phyloP scores from a whole-genome alignment of 2,329 filamentous ascomycete species.

The Scedosporium minutisporum region DNA sequence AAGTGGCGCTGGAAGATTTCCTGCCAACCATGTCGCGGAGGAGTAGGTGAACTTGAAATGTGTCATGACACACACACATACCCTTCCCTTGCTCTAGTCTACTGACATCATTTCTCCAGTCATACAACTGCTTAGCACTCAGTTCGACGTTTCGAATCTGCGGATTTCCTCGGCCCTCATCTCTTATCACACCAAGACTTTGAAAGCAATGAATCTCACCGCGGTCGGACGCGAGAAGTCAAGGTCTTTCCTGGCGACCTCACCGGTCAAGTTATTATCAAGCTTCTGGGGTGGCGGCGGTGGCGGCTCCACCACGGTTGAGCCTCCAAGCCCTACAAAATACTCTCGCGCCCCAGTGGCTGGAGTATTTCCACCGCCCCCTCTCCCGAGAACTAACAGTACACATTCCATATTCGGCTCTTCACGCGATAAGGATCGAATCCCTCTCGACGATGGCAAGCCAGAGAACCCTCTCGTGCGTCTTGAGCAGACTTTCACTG shows the following conservation, averaged over 20 bases:
- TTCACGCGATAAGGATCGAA: conserved; percentile 35
- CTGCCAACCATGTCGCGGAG: conserved; percentile 64
- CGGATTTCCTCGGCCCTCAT: conserved; percentile 59
- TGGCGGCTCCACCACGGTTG: conserved; percentile 29
- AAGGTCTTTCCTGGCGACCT: conserved; percentile 64
- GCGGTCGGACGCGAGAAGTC: conserved; percentile 54
- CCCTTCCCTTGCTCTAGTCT: not conserved
- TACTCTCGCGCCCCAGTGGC: conserved; percentile 28
- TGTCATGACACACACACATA: not conserved
- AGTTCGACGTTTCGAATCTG: conserved; percentile 59
- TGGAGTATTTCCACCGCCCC: conserved; percentile 29
- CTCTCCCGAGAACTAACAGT: conserved; percentile 32
- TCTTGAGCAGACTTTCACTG: conserved; percentile 76
- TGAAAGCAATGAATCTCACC: conserved; percentile 58
- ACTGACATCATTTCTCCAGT: conserved; percentile 40
- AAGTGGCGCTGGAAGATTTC: conserved; percentile 63
- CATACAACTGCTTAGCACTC: conserved; percentile 59
- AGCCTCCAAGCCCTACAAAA: conserved; percentile 23
- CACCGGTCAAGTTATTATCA: conserved; percentile 82
- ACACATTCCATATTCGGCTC: conserved; percentile 47
- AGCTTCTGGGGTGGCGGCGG: conserved; percentile 62
- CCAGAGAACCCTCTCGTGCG: conserved; percentile 59
- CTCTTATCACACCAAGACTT: conserved; percentile 66
- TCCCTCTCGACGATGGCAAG: conserved; percentile 39
- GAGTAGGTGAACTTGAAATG: conserved; percentile 39